Evolutionary conservation across 23 red algal species (phyloP), one percentile per base, ranked within the genome.

Genomic region (Rhodosorus marinus): DNA sequence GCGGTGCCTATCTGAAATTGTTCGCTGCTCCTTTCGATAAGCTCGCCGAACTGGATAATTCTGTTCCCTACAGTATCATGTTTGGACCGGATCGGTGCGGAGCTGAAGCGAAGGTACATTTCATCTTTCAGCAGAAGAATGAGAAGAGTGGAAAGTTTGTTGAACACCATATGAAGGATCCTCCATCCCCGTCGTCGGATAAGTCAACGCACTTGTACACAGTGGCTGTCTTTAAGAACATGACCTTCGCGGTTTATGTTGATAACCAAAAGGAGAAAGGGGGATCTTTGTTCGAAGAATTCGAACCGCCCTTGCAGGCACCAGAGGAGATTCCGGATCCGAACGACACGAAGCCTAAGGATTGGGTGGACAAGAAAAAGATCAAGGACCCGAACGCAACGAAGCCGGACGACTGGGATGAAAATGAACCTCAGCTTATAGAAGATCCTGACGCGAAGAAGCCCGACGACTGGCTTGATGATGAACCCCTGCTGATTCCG

Each of bases 1-100:
- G 78, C 35, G 90, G 90, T 24, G 90, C 77, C 0, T 98, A 98
- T 34, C 29, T 98, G 21, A 98, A 98, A 64, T 69, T 98, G 0
- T 72, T 75, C 30, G 69, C 66, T 17, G 43, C 60, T 35, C 62
- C 57, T 30, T 65, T 76, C 15, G 56, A 58, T 20, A 59, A 30
- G 14, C 64, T 71, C 25, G 38, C 46, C 4, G 31, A 31, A 5
- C 68, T 98, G 36, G 65, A 80, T 20, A 62, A 60, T 11, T 47
- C 28, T 24, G 66, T 62, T 19, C 62, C 62, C 0, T 98, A 98
- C 53, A 75, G 66, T 23, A 77, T 98, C 42, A 98, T 98, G 90
- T 98, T 98, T 61, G 90, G 90, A 8, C 90, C 90, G 32, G 90
- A 98, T 62, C 85, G 81, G 57, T 98, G 90, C 54, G 90, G 90